phyloP scores from a whole-genome alignment of 164 flowering plant genomes.

The Umbilicus rupestris region DNA sequence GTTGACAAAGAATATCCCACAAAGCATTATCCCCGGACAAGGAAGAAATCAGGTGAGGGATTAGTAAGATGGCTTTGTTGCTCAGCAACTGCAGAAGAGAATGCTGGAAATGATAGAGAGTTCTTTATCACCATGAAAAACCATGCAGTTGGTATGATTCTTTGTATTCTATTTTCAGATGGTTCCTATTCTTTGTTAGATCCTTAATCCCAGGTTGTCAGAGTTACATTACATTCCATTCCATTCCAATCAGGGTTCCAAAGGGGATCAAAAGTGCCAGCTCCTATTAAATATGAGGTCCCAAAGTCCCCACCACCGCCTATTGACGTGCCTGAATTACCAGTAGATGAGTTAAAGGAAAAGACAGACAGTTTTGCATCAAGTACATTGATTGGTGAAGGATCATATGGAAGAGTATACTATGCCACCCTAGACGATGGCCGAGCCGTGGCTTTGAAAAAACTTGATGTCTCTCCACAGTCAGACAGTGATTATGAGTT shows the following conservation, averaged over 20 bases:
- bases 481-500: constrained; percentile 35
- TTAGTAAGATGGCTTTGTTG: constrained; percentile 6
- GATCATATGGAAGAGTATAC: constrained; percentile 48
- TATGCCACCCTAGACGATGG: constrained; percentile 32
- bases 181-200: too few species aligned
- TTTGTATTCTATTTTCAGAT: too few species aligned
- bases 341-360: constrained; percentile 40
- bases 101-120: background rate
- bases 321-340: background rate
- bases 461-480: constrained; percentile 41
- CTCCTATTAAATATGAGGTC: background rate
- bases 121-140: constrained; percentile 4
- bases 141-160: background rate
- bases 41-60: background rate
- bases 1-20: background rate
- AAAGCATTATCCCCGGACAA: background rate
- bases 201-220: too few species aligned
- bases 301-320: constrained; percentile 5
- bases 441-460: constrained; percentile 36
- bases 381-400: constrained; percentile 43
- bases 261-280: constrained; percentile 5
- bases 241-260: background rate
- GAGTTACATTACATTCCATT: too few species aligned
- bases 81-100: background rate
- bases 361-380: constrained; percentile 42